Base-by-base conservation (phyloP, 140 eudicot species). In the Bidens hawaiensis region DNA sequence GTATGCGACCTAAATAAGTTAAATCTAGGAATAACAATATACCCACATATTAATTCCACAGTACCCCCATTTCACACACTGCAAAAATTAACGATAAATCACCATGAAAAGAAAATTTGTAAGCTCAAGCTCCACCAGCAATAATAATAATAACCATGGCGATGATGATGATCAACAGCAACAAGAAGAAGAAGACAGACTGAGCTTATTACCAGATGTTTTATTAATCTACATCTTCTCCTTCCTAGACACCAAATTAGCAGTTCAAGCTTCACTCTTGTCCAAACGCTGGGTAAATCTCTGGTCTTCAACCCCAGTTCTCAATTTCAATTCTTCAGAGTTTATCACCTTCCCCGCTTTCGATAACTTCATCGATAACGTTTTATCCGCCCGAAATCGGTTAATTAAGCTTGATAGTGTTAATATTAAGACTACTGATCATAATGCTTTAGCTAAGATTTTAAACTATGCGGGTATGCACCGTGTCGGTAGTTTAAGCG, bases 271-370 rank as follows among this genome's bases (percentile, higher is more conserved):
- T 15, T 63, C 71, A 62, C 11, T 52, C 36, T 28, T 72, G 31
- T 72, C 77, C 0, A 72, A 72, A 52, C 71, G 77, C 14, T 72
- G 77, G 77, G 23, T 63, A 27, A 41, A 62, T 63, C 71, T 72
- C 43, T 62, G 71, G 77, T 62, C 77, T 31, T 28, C 21, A 4
- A 57, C 63, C 28, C 77, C 77, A 40, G 65, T 53, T 53, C 65
- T 72, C 65, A 72, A 63, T 53, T 64, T 72, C 21, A 50, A 63
- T 52, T 51, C 57, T 62, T 62, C 64, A n/a, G n/a, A n/a, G n/a
- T 40, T 16, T 5, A 2, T 71, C 22, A 13, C 2, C 43, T 36
- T 9, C 4, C 43, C 9, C 12, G 2, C 40, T 23, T 71, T 72
- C 57, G 77, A 63, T 52, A n/a, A 19, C n/a, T 72, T 72, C 40